A percentile compares a stretch with the other conserved stretches of the same genome.
Conservation (phyloP, 495 filamentous ascomycete genomes). For the Apodospora peruviana region DNA sequence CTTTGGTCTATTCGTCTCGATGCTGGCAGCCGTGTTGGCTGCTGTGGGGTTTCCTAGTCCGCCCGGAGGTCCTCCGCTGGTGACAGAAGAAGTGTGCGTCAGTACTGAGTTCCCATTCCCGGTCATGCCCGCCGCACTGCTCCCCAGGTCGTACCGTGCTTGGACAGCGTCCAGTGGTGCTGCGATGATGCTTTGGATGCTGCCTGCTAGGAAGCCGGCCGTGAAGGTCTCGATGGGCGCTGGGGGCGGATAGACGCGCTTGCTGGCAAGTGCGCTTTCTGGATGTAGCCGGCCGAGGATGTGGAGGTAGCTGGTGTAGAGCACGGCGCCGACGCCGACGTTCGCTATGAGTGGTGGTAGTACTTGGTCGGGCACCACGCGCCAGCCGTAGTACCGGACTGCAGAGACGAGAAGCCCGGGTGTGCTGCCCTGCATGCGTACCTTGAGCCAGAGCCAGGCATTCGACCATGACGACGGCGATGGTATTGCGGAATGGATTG, state of each 20-base stretch:
- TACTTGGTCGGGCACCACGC: slow-evolving; percentile 81
- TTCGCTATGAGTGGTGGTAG: slow-evolving; percentile 84
- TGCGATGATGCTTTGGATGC: slow-evolving; percentile 72
- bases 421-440: slow-evolving; percentile 67
- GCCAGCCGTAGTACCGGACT: slow-evolving; percentile 74
- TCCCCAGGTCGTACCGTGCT: slow-evolving; percentile 59
- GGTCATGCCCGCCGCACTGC: slow-evolving; percentile 15
- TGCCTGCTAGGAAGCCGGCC: slow-evolving; percentile 72
- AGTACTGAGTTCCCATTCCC: slow-evolving; percentile 27
- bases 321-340: slow-evolving; percentile 73
- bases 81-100: slow-evolving; percentile 37
- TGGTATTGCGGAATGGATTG: background rate
- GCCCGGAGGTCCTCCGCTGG: background rate
- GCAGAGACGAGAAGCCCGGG: slow-evolving; percentile 76
- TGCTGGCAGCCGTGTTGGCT: slow-evolving; percentile 23
- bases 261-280: slow-evolving; percentile 60
- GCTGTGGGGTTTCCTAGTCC: slow-evolving; percentile 25
- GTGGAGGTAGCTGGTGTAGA: slow-evolving; percentile 86
- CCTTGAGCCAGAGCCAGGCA: slow-evolving; percentile 35
- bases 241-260: slow-evolving; percentile 72
- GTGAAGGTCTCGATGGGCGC: slow-evolving; percentile 58
- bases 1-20: slow-evolving; percentile 48
- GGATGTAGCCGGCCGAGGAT: slow-evolving; percentile 66
- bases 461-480: background rate
- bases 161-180: slow-evolving; percentile 87